Evolutionary conservation across 495 filamentous ascomycete genomes (phyloP).

Genomic region (Cladorrhinum samala): DNA sequence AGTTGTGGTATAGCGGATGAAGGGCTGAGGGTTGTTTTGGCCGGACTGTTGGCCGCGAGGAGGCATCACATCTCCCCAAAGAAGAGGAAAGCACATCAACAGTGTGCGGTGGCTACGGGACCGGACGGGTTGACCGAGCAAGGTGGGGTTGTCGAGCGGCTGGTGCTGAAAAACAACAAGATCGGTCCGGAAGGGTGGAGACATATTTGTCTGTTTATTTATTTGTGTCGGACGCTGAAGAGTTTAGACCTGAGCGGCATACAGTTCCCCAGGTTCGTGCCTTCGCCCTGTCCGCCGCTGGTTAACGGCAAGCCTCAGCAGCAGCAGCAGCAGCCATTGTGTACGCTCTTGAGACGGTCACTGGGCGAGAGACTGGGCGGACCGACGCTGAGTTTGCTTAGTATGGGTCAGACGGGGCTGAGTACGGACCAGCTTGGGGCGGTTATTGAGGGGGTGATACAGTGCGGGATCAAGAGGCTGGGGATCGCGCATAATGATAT

Average conservation of each 20-base stretch:
- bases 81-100: constrained; percentile 34
- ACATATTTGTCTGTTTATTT: constrained; percentile 81
- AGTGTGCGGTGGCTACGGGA: constrained; percentile 4
- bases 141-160: constrained; percentile 73
- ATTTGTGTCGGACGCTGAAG: constrained; percentile 81
- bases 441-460: constrained; percentile 68
- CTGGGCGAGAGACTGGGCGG: constrained; percentile 71
- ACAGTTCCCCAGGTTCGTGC: constrained; percentile 56
- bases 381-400: constrained; percentile 72
- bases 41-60: constrained; percentile 78
- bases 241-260: constrained; percentile 81
- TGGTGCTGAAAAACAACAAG: constrained; percentile 88
- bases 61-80: constrained; percentile 38
- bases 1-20: constrained; percentile 82
- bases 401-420: constrained; percentile 71
- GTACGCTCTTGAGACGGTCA: constrained; percentile 59
- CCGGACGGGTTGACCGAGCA: constrained; percentile 33
- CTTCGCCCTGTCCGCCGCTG: constrained; percentile 2
- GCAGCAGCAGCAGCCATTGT: constrained; percentile 24
- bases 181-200: constrained; percentile 85
- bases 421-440: constrained; percentile 60
- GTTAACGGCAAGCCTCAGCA: constrained; percentile 6
- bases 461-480: constrained; percentile 67
- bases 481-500: constrained; percentile 78
- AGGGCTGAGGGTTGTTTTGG: constrained; percentile 76